These are phyloP conservation scores for Polyporus arcularius DNA, from an alignment of 768 basidiomycete species.

Conservation along the genomic window DNA sequence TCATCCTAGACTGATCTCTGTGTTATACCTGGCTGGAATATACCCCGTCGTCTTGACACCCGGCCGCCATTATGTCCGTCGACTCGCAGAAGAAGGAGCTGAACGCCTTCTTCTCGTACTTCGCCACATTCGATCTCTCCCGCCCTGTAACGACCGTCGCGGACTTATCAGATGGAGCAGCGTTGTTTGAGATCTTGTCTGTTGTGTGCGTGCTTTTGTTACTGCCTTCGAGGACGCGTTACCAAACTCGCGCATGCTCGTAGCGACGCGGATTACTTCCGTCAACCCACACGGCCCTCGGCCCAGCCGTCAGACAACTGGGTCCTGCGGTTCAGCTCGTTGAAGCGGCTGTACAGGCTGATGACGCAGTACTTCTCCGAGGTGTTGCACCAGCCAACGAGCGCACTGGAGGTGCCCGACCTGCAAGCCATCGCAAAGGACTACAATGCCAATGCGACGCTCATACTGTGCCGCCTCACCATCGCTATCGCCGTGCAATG, in stretches of 20 bases:
- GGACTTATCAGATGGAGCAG: constrained; percentile 81
- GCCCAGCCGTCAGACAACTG: constrained; percentile 80
- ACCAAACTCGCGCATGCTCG: neutral
- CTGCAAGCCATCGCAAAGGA: constrained; percentile 86
- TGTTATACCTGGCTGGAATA: constrained; percentile 16
- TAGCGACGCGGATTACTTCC: constrained; percentile 83
- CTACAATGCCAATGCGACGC: constrained; percentile 59
- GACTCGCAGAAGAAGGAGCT: constrained; percentile 60
- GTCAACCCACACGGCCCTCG: constrained; percentile 56
- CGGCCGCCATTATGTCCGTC: constrained; percentile 19
- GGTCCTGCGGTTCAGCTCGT: constrained; percentile 80
- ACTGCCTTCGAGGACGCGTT: neutral
- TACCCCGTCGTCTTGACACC: constrained; percentile 13
- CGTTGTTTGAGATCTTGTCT: constrained; percentile 73
- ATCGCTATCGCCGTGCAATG: constrained; percentile 90
- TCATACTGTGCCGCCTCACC: constrained; percentile 77
- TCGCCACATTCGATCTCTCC: constrained; percentile 69
- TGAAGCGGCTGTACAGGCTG: constrained; percentile 84
- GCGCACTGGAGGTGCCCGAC: constrained; percentile 82
- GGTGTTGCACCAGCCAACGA: constrained; percentile 77
- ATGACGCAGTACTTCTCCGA: constrained; percentile 89
- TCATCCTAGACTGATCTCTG: neutral
- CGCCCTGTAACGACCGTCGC: constrained; percentile 60
- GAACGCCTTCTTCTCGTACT: constrained; percentile 81
- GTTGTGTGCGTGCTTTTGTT: constrained; percentile 59